phyloP scores from a whole-genome alignment of 2,329 filamentous ascomycete species.

The Alternaria angustiovoidea region DNA sequence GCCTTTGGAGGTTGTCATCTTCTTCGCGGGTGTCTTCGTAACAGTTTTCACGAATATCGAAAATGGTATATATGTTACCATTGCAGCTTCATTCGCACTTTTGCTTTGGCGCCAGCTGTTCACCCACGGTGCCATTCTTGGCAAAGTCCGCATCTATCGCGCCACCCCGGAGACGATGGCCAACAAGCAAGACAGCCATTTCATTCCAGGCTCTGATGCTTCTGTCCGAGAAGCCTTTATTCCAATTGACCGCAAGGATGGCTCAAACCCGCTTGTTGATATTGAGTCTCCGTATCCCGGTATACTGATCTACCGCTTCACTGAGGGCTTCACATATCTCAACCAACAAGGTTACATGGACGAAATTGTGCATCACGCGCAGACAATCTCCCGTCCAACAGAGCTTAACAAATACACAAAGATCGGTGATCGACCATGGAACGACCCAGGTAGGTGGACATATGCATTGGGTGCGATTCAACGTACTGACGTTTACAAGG shows the following conservation, averaged over 20 bases:
- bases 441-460: conserved; percentile 72
- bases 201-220: conserved; percentile 14
- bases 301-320: conserved; percentile 94
- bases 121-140: conserved; percentile 78
- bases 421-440: conserved; percentile 81
- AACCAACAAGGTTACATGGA: conserved; percentile 92
- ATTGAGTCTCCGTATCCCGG: conserved; percentile 87
- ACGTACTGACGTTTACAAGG: conserved; percentile 2
- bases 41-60: conserved; percentile 90
- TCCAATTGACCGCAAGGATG: conserved; percentile 85
- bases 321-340: conserved; percentile 95
- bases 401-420: conserved; percentile 70
- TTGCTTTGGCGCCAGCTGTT: conserved; percentile 85
- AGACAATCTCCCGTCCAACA: conserved; percentile 75
- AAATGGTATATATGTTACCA: conserved; percentile 88
- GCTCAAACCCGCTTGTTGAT: conserved; percentile 83
- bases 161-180: conserved; percentile 79
- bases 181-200: conserved; percentile 40
- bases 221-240: conserved; percentile 55
- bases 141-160: conserved; percentile 82
- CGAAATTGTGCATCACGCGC: conserved; percentile 60
- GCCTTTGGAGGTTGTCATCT: conserved; percentile 88
- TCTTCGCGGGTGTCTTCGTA: conserved; percentile 90
- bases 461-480: background rate
- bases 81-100: conserved; percentile 77